Evolutionary conservation across 306 rosid genomes (phyloP).

Genomic region (Gastrolobium villosum): DNA sequence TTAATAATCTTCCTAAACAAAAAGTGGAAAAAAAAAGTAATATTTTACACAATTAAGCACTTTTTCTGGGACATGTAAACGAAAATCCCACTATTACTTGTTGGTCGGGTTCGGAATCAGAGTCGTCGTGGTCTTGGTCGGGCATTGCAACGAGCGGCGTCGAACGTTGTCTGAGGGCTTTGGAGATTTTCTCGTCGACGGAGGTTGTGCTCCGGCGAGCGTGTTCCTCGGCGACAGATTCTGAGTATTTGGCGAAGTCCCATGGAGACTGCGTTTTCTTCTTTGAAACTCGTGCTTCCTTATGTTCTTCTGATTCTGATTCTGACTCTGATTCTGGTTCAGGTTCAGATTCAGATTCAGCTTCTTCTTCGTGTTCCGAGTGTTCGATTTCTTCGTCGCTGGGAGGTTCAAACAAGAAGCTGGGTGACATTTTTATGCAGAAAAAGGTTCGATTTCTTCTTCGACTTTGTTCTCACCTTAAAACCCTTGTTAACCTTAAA

Average conservation of each 20-base stretch:
- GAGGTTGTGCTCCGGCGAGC: conserved; percentile 93
- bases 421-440: conserved; percentile 56
- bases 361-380: conserved; percentile 52
- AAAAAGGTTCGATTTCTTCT: background rate
- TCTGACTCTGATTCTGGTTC: conserved; percentile 18
- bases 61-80: background rate
- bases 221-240: conserved; percentile 89
- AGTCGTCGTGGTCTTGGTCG: conserved; percentile 18
- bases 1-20: conserved; percentile 26
- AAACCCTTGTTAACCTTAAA: too few species aligned
- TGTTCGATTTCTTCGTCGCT: conserved; percentile 82
- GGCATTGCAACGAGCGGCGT: conserved; percentile 32
- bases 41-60: background rate
- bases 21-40: too few species aligned
- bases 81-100: conserved; percentile 56
- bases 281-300: conserved; percentile 42
- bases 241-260: conserved; percentile 86
- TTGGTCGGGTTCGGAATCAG: conserved; percentile 70
- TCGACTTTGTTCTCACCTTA: background rate
- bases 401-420: conserved; percentile 80
- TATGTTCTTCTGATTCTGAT: conserved; percentile 23
- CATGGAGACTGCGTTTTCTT: conserved; percentile 82
- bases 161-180: conserved; percentile 63
- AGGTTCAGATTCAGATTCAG: background rate
- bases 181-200: conserved; percentile 77